Evolutionary conservation across 768 basidiomycete genomes (phyloP).

Genomic region (Tulasnella sp.): DNA sequence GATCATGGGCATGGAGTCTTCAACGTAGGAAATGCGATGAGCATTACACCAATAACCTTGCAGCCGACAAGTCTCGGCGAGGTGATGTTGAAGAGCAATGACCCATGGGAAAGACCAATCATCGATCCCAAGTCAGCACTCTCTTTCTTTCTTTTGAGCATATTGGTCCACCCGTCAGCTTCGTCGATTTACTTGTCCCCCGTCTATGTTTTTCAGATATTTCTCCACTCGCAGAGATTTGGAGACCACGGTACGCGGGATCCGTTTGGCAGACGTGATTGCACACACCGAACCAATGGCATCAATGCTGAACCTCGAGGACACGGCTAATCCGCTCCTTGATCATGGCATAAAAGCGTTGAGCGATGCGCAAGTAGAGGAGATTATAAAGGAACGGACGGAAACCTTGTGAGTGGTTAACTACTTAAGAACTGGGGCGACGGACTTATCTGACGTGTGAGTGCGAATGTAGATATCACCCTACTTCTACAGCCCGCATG

Average conservation of each 20-base stretch:
- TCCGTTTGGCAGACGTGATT: background rate
- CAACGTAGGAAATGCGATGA: background rate
- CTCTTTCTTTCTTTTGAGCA: background rate
- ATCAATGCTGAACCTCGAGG: constrained; percentile 28
- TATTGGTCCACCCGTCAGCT: too few species aligned
- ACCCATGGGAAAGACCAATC: background rate
- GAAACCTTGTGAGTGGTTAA: constrained; percentile 36
- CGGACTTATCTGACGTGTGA: background rate
- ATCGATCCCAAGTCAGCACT: background rate
- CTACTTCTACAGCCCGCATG: constrained; percentile 31
- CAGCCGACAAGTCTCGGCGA: background rate
- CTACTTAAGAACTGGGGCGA: constrained; percentile 19
- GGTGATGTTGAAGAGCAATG: background rate
- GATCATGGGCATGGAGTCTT: constrained; percentile 1
- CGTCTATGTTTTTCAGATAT: constrained; percentile 2
- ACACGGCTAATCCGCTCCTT: constrained; percentile 31
- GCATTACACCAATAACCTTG: background rate
- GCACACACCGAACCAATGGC: constrained; percentile 16
- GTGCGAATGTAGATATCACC: constrained; percentile 24
- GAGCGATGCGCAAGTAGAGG: constrained; percentile 30
- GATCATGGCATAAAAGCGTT: constrained; percentile 31
- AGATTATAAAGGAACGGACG: constrained; percentile 28
- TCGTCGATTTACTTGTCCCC: too few species aligned
- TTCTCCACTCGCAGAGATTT: constrained; percentile 5
- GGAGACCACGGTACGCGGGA: constrained; percentile 2